Evolutionary conservation across 164 flowering plant species (phyloP).

Genomic region (Magnolia kwangsiensis): DNA sequence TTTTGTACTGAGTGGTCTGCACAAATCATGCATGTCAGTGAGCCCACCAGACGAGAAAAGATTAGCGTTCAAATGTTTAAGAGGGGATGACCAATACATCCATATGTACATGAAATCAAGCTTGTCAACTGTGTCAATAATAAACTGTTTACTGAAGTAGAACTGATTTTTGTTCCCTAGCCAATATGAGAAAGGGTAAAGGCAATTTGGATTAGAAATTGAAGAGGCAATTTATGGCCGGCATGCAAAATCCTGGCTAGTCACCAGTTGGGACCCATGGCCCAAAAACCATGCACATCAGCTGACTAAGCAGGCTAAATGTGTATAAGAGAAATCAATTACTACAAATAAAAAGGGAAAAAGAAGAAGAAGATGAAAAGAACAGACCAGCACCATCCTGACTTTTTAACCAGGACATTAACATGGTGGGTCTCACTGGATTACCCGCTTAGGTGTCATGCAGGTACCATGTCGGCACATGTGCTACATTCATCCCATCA

Average conservation of each 20-base stretch:
- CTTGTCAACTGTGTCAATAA: background rate
- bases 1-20: conserved; percentile 72
- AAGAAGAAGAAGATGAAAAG: too few relatives aligned
- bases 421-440: background rate
- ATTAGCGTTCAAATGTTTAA: too few relatives aligned
- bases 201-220: background rate
- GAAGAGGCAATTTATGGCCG: background rate
- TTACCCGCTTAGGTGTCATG: background rate
- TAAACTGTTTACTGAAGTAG: background rate
- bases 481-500: too few relatives aligned
- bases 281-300: background rate
- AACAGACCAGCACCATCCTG: too few relatives aligned
- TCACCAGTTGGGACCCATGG: background rate
- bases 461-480: too few relatives aligned
- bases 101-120: background rate
- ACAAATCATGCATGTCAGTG: conserved; percentile 13
- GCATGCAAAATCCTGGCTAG: background rate
- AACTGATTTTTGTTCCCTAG: background rate
- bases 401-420: background rate
- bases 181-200: background rate
- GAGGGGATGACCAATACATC: background rate
- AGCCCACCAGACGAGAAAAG: background rate
- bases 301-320: background rate
- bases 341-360: too few relatives aligned
- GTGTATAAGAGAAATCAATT: background rate